phyloP scores from a whole-genome alignment of 192 early-diverging fungal genomes.

The Linnemannia schmuckeri region DNA sequence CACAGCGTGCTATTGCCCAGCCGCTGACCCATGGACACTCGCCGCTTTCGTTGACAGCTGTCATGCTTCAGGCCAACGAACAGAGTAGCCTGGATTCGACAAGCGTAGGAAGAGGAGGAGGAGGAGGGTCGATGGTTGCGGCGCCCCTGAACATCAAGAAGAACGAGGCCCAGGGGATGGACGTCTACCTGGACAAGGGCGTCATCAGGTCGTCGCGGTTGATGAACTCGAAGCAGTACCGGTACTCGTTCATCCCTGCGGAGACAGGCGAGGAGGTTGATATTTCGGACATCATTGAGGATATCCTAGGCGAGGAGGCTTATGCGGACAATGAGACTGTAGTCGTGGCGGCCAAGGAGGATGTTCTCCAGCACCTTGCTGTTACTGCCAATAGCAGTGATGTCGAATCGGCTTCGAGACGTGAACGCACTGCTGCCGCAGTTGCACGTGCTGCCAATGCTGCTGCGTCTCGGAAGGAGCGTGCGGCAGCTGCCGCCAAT shows the following conservation, averaged over 20 bases:
- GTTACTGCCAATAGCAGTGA: background rate
- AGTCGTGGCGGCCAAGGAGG: slow-evolving; percentile 1
- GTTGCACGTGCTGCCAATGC: slow-evolving; percentile 1
- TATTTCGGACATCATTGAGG: slow-evolving; percentile 62
- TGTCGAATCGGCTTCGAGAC: slow-evolving; percentile 1
- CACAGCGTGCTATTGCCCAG: slow-evolving; percentile 40
- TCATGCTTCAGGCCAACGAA: slow-evolving; percentile 20
- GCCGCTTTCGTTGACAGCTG: slow-evolving; percentile 31
- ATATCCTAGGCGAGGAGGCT: slow-evolving; percentile 57
- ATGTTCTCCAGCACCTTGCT: background rate
- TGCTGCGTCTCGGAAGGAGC: background rate
- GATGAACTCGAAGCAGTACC: slow-evolving; percentile 57
- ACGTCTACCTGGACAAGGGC: slow-evolving; percentile 54
- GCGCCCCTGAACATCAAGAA: slow-evolving; percentile 54
- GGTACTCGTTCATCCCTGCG: slow-evolving; percentile 59
- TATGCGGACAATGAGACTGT: slow-evolving; percentile 15
- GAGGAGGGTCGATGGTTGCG: slow-evolving; percentile 18
- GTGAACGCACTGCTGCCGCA: background rate
- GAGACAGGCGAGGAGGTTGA: slow-evolving; percentile 58
- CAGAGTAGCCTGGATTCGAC: background rate
- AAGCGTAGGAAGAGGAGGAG: background rate
- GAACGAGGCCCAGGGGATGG: slow-evolving; percentile 52
- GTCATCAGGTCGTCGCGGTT: slow-evolving; percentile 56
- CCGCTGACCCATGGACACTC: slow-evolving; percentile 44
- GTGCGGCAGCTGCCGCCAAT: too few species aligned